Base-by-base conservation (phyloP, 2,329 filamentous ascomycete species). In the Penicillium nordicum region DNA sequence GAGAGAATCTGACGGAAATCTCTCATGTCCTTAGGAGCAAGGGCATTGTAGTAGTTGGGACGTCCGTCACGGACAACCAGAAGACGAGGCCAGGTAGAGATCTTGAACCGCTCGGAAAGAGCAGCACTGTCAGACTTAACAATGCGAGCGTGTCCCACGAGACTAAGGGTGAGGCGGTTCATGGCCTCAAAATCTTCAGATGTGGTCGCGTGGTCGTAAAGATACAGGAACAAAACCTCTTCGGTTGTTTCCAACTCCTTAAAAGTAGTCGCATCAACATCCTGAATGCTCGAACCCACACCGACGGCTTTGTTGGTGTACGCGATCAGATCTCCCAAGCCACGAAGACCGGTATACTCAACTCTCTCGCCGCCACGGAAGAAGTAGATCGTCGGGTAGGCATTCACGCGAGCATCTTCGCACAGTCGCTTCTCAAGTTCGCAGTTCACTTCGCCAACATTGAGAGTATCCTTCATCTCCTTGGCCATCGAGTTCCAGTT, bases 361-460 rank as follows among this genome's bases (percentile, higher is more conserved):
- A 95, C 89, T 49, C 90, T 86, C 77, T 99, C 93, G 57, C 89
- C 89, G 42, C 91, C 92, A 58, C 88, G 88, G 84, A 97, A 96
- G 80, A 96, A 96, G 58, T 93, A 81, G 64, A 99, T 87, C 1
- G 92, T 97, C 1, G 94, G 94, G 69, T 90, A 99, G 10, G 87
- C 88, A 55, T 81, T 81, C 40, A 96, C 83, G 42, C 83, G 83
- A 44, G 90, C 90, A 64, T 97, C 92, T 74, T 96, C 96, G 82
- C 94, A 99, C n/a, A 99, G 83, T 43, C 88, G 83, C 52, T 85
- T 83, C 69, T 97, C 90, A 36, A 82, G 81, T 49, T 97, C 93
- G 70, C 94, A 99, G 76, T 99, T 96, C 62, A 99, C 93, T 73
- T 97, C 92, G 57, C 93, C 94, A 67, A 99, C 82, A 70, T 97